phyloP scores from a whole-genome alignment of 371 early-diverging fungal genomes.

The Blakeslea trispora region DNA sequence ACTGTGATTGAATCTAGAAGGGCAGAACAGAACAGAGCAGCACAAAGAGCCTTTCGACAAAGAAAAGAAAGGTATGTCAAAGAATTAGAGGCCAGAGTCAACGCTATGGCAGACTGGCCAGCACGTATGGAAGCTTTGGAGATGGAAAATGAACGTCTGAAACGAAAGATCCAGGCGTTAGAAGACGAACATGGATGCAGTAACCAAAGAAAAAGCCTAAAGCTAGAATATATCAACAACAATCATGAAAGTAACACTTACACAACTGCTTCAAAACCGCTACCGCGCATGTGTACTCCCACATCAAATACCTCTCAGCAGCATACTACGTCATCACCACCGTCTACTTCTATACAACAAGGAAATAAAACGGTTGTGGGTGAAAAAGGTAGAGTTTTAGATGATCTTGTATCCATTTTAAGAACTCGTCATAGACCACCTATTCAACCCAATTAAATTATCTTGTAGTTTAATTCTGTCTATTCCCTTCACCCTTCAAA shows the following conservation, averaged over 20 bases:
- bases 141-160: constrained; percentile 33
- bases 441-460: constrained; percentile 23
- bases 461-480: constrained; percentile 4
- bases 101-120: constrained; percentile 38
- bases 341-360: background rate
- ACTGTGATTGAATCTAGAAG: constrained; percentile 39
- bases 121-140: constrained; percentile 36
- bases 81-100: constrained; percentile 63
- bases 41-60: constrained; percentile 73
- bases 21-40: constrained; percentile 69
- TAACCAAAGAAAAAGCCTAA: constrained; percentile 3
- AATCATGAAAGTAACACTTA: background rate
- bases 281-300: too few species aligned
- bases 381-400: constrained; percentile 26
- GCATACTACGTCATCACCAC: background rate
- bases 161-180: constrained; percentile 26
- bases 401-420: constrained; percentile 28
- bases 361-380: background rate
- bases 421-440: constrained; percentile 27
- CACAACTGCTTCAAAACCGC: background rate
- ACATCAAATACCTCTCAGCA: background rate
- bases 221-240: constrained; percentile 4
- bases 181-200: constrained; percentile 14
- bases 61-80: constrained; percentile 72
- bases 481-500: too few species aligned